Evolutionary conservation across 805 yeast species (phyloP), one percentile per base, ranked within the genome.

Genomic region (Blastobotrys mokoenaii): DNA sequence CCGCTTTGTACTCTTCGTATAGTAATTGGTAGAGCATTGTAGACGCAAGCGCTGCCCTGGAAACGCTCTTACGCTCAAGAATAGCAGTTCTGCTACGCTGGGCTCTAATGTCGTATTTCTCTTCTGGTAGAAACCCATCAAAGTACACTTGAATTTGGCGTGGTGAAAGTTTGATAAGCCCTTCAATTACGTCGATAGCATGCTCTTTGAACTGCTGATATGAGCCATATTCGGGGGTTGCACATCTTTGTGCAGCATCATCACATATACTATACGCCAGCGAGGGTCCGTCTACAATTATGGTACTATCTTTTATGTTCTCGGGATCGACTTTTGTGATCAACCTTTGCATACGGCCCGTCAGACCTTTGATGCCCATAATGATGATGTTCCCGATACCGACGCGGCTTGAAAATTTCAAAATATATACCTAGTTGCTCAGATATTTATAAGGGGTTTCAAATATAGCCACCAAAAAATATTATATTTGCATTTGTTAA

Each of bases 281-380:
- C 3, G 33, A 37, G 10, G 46, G 46, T 12, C 46, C 46, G 39
- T 44, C 46, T n/a, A 44, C 39, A 14, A n/a, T 22, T 7, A 44
- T 15, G 25, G 11, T 22, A 14, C 39, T 11, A 12, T 38, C 35
- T 29, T 27, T 44, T 22, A 44, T 9, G 29, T 7, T 7, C 8
- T 32, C 31, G 6, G 34, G 37, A 9, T 17, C 20, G 5, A 33
- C 16, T 12, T 11, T 29, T 2, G 12, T 17, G 11, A n/a, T 22
- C n/a, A 14, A 14, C 22, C 31, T 15, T 18, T 17, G 8, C 33
- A 36, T 27, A 12, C 20, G 14, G 11, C 36, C n/a, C 8, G 48
- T 27, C 20, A 45, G 44, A 8, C 48, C 48, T 16, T 20, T 15
- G 25, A 45, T 41, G 5, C 48, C 48, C 48, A 45, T 45, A 14